Percentiles rank a stretch among this genome's conserved stretches.
These are phyloP conservation scores for Mucor plumbeus DNA, from an alignment of 371 early-diverging fungal genomes.

Conservation along the genomic window DNA sequence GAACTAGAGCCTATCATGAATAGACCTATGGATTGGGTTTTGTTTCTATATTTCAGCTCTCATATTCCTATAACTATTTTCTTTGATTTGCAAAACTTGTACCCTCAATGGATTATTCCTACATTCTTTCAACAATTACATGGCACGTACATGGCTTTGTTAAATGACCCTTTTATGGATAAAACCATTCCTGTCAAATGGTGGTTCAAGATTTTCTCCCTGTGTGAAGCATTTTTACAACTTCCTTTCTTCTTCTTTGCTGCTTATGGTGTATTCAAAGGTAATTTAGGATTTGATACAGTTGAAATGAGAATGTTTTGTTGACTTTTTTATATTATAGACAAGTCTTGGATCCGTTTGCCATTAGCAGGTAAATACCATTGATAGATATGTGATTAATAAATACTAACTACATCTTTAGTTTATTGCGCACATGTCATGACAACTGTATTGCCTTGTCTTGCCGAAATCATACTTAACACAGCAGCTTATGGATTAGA, in stretches of 20 bases:
- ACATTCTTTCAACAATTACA: slow-evolving; percentile 9
- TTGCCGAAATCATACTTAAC: slow-evolving; percentile 17
- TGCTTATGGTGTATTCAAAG: slow-evolving; percentile 25
- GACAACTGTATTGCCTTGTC: slow-evolving; percentile 30
- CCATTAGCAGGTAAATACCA: slow-evolving; percentile 21
- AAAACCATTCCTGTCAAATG: slow-evolving; percentile 7
- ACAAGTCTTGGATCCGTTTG: slow-evolving; percentile 32
- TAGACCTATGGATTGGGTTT: slow-evolving; percentile 24
- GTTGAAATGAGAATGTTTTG: too few species aligned
- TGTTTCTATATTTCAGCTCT: slow-evolving; percentile 25
- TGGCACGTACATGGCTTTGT: slow-evolving; percentile 9
- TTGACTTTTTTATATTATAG: neutral
- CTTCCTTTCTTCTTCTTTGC: slow-evolving; percentile 34
- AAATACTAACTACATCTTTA: neutral
- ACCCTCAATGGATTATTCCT: slow-evolving; percentile 24
- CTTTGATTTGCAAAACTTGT: slow-evolving; percentile 26
- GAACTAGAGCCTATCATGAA: slow-evolving; percentile 20
- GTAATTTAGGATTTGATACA: slow-evolving; percentile 9
- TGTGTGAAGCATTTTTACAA: slow-evolving; percentile 33
- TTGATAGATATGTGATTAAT: neutral
- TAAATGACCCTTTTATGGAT: slow-evolving; percentile 29
- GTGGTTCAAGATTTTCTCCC: slow-evolving; percentile 30
- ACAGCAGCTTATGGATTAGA: slow-evolving; percentile 8
- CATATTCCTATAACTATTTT: slow-evolving; percentile 32
- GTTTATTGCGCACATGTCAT: slow-evolving; percentile 33